Percentiles rank a stretch among this genome's conserved stretches.
Evolutionary conservation across 2,329 filamentous ascomycete genomes (phyloP).

Genomic region (Aureobasidium zeae): DNA sequence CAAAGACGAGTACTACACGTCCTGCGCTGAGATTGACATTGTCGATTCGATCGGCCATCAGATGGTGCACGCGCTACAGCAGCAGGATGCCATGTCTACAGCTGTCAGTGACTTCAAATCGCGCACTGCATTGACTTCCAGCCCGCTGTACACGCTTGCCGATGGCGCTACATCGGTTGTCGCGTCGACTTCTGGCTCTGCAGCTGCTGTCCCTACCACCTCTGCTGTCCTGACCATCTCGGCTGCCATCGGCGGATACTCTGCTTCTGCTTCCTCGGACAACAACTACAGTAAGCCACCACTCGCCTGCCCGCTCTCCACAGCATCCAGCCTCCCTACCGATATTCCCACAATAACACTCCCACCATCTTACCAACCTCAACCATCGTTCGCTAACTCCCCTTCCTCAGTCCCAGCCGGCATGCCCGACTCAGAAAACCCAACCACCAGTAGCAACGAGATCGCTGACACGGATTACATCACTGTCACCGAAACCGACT

Average conservation of each 20-base stretch:
- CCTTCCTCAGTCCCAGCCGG: neutral
- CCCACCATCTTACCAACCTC: too few species aligned
- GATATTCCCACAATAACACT: neutral
- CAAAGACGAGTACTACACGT: slow-evolving; percentile 51
- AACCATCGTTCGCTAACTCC: neutral
- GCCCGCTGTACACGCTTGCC: slow-evolving; percentile 20
- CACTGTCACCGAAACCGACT: slow-evolving; percentile 4
- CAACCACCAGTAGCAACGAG: too few species aligned
- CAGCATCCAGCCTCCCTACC: neutral
- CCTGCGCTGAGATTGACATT: slow-evolving; percentile 48
- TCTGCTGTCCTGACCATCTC: neutral
- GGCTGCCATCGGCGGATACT: neutral
- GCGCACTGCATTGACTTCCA: slow-evolving; percentile 32
- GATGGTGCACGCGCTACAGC: slow-evolving; percentile 25
- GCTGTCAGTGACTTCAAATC: slow-evolving; percentile 33
- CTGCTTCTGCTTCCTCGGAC: neutral
- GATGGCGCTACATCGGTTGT: too few species aligned
- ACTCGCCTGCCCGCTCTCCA: neutral
- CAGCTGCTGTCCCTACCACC: neutral
- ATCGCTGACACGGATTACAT: too few species aligned
- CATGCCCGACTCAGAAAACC: neutral
- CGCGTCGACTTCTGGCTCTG: slow-evolving; percentile 7
- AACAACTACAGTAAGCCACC: neutral
- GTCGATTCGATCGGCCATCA: slow-evolving; percentile 27
- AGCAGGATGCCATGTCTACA: slow-evolving; percentile 35